Percentiles rank a stretch among this genome's conserved stretches.
Conservation (phyloP, 768 basidiomycete genomes). For the Amylocystis lapponica region DNA sequence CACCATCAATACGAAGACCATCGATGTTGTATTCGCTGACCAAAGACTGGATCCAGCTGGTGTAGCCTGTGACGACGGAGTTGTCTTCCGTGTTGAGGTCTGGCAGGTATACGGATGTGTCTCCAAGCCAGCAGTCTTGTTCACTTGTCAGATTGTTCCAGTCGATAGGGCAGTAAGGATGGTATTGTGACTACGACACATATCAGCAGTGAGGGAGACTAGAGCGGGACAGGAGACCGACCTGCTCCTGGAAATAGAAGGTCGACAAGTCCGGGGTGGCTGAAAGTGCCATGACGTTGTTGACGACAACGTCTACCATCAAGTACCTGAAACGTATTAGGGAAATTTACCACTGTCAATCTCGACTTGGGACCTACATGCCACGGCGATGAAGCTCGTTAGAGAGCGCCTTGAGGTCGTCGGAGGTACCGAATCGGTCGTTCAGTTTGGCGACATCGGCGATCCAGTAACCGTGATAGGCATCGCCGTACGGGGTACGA, state of each 20-base stretch:
- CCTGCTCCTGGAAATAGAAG: constrained; percentile 64
- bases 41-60: constrained; percentile 61
- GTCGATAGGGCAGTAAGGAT: constrained; percentile 72
- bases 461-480: constrained; percentile 87
- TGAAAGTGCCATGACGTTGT: constrained; percentile 76
- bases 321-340: constrained; percentile 59
- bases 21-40: constrained; percentile 73
- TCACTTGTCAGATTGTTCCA: constrained; percentile 66
- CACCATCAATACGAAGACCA: constrained; percentile 80
- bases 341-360: no score
- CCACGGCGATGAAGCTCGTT: constrained; percentile 61
- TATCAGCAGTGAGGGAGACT: not conserved
- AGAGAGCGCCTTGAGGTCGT: constrained; percentile 66
- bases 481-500: constrained; percentile 65
- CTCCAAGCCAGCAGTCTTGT: constrained; percentile 82
- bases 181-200: constrained; percentile 53
- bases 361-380: constrained; percentile 55
- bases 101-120: constrained; percentile 63
- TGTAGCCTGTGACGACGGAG: constrained; percentile 55
- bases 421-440: constrained; percentile 61
- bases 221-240: constrained; percentile 19
- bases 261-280: constrained; percentile 56
- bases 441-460: constrained; percentile 66
- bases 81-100: constrained; percentile 75
- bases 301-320: constrained; percentile 83